These are phyloP conservation scores for Dacryopinax primogenitus DNA, from an alignment of 768 basidiomycete species.

Conservation along the genomic window DNA sequence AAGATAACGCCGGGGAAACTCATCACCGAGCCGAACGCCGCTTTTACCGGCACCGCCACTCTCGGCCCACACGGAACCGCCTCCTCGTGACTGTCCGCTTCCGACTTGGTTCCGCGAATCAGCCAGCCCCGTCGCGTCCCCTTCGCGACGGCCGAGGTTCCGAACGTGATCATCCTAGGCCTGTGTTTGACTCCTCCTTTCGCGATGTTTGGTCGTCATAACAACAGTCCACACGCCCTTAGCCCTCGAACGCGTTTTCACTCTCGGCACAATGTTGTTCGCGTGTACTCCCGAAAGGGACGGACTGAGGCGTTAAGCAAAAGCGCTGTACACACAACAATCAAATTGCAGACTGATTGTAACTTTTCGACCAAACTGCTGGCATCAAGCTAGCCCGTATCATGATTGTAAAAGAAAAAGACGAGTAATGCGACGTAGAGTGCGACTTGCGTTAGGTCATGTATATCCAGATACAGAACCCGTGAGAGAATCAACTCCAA, in stretches of 20 bases:
- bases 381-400: slow-evolving; percentile 2
- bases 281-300: background rate
- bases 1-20: background rate
- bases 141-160: slow-evolving; percentile 1
- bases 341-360: background rate
- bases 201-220: background rate
- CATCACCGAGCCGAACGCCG: background rate
- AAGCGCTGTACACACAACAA: too few species aligned
- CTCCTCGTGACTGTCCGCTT: background rate
- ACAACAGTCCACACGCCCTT: too few species aligned
- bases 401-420: background rate
- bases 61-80: background rate
- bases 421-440: background rate
- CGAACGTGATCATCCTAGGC: background rate
- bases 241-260: background rate
- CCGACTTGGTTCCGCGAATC: background rate
- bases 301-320: too few species aligned
- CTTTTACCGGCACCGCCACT: background rate
- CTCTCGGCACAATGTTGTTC: too few species aligned
- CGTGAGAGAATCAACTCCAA: slow-evolving; percentile 1
- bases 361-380: slow-evolving; percentile 4
- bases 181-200: background rate
- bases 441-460: background rate
- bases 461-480: slow-evolving; percentile 4
- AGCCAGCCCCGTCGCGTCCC: slow-evolving; percentile 8